Conservation (phyloP, 805 yeast genomes). For the Saccharomycopsis microspora region DNA sequence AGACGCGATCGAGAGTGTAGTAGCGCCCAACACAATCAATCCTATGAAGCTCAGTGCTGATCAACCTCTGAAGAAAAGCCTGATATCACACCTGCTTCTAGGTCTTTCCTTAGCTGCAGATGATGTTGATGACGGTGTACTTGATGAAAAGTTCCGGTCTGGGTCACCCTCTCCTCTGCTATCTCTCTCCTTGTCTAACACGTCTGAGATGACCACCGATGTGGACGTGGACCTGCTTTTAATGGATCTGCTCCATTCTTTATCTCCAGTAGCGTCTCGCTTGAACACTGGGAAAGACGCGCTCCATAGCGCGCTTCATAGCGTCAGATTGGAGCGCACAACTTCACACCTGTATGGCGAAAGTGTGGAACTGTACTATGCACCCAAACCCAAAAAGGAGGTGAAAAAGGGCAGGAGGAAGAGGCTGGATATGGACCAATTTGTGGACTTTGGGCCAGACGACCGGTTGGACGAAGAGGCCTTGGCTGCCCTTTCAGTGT, state of each 20-base stretch:
- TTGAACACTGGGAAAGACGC: too few species aligned
- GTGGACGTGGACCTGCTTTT: conserved; percentile 12
- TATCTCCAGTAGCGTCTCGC: conserved; percentile 8
- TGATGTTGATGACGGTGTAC: conserved; percentile 2
- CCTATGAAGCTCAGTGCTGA: background rate
- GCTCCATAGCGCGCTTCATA: too few species aligned
- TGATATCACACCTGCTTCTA: conserved; percentile 3
- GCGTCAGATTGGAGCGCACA: too few species aligned
- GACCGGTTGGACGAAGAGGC: too few species aligned
- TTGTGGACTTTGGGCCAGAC: too few species aligned
- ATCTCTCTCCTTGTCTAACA: conserved; percentile 11
- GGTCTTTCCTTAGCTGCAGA: background rate
- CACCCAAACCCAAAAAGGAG: too few species aligned
- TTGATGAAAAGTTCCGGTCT: conserved; percentile 1
- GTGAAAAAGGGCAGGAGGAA: too few species aligned
- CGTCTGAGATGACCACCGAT: conserved; percentile 6
- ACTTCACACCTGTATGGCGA: too few species aligned
- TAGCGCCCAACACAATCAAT: background rate
- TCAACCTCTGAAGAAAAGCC: background rate
- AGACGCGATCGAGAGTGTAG: background rate
- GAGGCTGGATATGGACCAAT: too few species aligned
- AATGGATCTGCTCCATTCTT: background rate
- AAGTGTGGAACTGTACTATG: too few species aligned
- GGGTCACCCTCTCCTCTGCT: conserved; percentile 13
- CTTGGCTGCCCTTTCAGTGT: too few species aligned